phyloP scores from a whole-genome alignment of 78 protist species.

The Dictyostelium citrinum region DNA sequence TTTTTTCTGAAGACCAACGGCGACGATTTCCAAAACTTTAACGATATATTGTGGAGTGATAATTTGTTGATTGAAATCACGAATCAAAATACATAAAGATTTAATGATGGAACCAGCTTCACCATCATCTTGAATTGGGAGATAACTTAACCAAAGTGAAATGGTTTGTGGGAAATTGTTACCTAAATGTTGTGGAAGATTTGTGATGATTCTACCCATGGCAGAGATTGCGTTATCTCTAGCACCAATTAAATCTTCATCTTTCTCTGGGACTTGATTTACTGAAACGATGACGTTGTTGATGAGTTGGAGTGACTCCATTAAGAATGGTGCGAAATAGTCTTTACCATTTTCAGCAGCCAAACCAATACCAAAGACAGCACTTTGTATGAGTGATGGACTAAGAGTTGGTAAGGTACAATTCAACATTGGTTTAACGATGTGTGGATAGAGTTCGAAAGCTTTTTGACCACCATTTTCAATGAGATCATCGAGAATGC shows the following conservation, averaged over 20 bases:
- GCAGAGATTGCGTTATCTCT: slow-evolving; percentile 88
- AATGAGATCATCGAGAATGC: slow-evolving; percentile 88
- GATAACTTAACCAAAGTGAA: not conserved
- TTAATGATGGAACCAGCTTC: not conserved
- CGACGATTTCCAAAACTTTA: not conserved
- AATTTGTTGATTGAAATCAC: not conserved
- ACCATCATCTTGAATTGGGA: slow-evolving; percentile 36
- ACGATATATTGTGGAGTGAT: not conserved
- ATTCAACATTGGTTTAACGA: not conserved
- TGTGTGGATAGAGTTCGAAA: slow-evolving; percentile 24
- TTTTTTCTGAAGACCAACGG: not conserved
- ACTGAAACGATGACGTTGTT: not conserved
- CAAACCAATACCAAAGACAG: slow-evolving; percentile 89
- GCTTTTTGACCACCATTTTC: slow-evolving; percentile 75
- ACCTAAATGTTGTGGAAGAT: not conserved
- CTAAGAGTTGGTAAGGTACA: not conserved
- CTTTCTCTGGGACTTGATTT: not conserved
- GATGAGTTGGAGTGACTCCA: slow-evolving; percentile 16
- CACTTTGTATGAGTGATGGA: slow-evolving; percentile 84
- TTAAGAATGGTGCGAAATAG: slow-evolving; percentile 7
- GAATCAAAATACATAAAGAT: not conserved
- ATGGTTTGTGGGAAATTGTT: not conserved
- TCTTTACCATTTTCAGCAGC: slow-evolving; percentile 81
- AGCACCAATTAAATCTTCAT: not conserved
- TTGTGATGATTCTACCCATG: slow-evolving; percentile 75